phyloP scores from a whole-genome alignment of 768 basidiomycete genomes.

The Auricularia sp. region DNA sequence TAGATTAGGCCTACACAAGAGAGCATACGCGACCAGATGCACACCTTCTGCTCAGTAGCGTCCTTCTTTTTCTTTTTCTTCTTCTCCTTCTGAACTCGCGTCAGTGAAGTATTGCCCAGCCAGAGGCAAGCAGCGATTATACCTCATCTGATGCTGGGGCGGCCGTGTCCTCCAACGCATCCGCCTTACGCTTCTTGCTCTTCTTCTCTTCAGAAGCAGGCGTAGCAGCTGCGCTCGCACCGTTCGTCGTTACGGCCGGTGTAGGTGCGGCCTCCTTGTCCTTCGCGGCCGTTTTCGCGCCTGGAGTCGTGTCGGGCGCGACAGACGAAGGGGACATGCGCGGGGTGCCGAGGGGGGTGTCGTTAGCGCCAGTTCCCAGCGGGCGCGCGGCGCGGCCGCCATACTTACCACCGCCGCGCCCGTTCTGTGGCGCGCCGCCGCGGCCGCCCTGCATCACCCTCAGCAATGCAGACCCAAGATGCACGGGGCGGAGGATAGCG shows the following conservation, averaged over 20 bases:
- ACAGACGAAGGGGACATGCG: slow-evolving; percentile 34
- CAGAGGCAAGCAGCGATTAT: no score
- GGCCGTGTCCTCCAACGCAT: neutral
- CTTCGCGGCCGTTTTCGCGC: neutral
- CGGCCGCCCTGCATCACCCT: neutral
- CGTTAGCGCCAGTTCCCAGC: slow-evolving; percentile 54
- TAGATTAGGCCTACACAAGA: neutral
- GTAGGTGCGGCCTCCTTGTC: slow-evolving; percentile 1
- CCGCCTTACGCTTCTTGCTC: slow-evolving; percentile 8
- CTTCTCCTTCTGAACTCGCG: slow-evolving; percentile 6
- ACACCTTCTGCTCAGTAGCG: slow-evolving; percentile 6
- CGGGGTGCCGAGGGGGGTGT: slow-evolving; percentile 59
- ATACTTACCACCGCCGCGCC: neutral
- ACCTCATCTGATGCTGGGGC: neutral
- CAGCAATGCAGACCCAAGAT: no score
- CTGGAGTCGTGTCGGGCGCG: neutral
- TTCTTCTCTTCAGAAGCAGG: slow-evolving; percentile 8
- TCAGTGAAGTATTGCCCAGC: neutral
- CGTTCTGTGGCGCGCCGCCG: neutral
- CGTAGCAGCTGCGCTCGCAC: slow-evolving; percentile 13
- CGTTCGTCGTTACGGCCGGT: neutral
- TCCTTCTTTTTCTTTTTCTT: slow-evolving; percentile 16
- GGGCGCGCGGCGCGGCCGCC: slow-evolving; percentile 9
- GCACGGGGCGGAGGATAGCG: slow-evolving; percentile 7
- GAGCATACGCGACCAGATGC: neutral